Conservation (phyloP, 2,329 filamentous ascomycete species). For the Grosmannia penicillata region DNA sequence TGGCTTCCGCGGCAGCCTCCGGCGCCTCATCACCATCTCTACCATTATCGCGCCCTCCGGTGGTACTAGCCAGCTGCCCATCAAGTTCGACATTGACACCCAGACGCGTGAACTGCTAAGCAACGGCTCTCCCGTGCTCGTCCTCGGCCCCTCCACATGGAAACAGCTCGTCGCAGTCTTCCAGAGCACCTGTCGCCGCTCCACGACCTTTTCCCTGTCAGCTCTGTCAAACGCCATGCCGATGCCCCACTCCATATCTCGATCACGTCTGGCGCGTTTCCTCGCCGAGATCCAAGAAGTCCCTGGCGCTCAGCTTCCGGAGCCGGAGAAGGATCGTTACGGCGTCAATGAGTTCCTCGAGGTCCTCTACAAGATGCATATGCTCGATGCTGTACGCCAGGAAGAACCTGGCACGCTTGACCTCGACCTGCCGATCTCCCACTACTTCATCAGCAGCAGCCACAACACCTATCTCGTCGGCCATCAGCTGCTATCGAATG, state of each 20-base stretch:
- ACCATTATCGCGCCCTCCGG: slow-evolving; percentile 16
- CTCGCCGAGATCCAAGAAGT: slow-evolving; percentile 35
- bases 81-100: slow-evolving; percentile 11
- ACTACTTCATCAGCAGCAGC: slow-evolving; percentile 90
- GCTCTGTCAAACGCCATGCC: not conserved
- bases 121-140: slow-evolving; percentile 16
- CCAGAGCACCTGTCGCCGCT: slow-evolving; percentile 24
- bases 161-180: slow-evolving; percentile 33
- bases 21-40: slow-evolving; percentile 12
- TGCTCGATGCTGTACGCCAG: no score
- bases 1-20: slow-evolving; percentile 5
- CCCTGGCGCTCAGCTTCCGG: slow-evolving; percentile 14
- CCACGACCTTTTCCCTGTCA: slow-evolving; percentile 10
- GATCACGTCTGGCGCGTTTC: slow-evolving; percentile 30
- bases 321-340: slow-evolving; percentile 27
- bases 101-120: slow-evolving; percentile 2
- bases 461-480: slow-evolving; percentile 89
- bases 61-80: no score
- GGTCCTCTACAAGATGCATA: slow-evolving; percentile 27
- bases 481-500: slow-evolving; percentile 67
- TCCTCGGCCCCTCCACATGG: slow-evolving; percentile 33
- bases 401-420: slow-evolving; percentile 30
- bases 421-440: slow-evolving; percentile 58
- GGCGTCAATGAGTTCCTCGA: slow-evolving; percentile 34
- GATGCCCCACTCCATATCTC: slow-evolving; percentile 14